Conservation (phyloP, 2,329 filamentous ascomycete genomes). For the Cadophora sp. region DNA sequence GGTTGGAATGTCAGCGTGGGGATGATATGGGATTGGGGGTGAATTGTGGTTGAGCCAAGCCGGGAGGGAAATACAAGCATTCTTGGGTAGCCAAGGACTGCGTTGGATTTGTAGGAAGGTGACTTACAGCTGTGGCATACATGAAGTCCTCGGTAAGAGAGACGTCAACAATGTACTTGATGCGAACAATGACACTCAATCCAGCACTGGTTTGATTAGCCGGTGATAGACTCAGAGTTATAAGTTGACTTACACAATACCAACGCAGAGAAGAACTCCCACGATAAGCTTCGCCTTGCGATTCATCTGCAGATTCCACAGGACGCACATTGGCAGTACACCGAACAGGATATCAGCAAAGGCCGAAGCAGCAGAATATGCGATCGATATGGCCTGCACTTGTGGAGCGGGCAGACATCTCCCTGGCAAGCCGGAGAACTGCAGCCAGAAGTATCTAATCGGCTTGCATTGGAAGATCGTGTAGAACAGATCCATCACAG, state of each 20-base stretch:
- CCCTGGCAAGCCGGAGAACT: conserved; percentile 28
- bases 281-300: conserved; percentile 29
- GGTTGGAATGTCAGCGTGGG: neutral
- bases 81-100: neutral
- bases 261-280: conserved; percentile 23
- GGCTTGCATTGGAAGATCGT: conserved; percentile 32
- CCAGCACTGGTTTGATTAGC: conserved; percentile 25
- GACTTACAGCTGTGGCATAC: conserved; percentile 24
- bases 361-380: conserved; percentile 23
- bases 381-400: conserved; percentile 25
- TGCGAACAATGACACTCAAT: conserved; percentile 30
- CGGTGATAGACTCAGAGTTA: too few relatives aligned
- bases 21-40: too few relatives aligned
- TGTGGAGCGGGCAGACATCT: conserved; percentile 21
- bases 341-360: conserved; percentile 30
- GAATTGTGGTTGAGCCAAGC: neutral
- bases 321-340: conserved; percentile 29
- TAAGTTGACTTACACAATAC: conserved; percentile 27
- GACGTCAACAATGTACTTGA: conserved; percentile 29
- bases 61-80: neutral
- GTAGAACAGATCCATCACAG: conserved; percentile 28
- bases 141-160: conserved; percentile 30
- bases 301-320: conserved; percentile 36
- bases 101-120: neutral
- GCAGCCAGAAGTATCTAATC: conserved; percentile 31